These are phyloP conservation scores for Thraustotheca clavata DNA, from an alignment of 352 stramenopile genomes.

Conservation along the genomic window DNA sequence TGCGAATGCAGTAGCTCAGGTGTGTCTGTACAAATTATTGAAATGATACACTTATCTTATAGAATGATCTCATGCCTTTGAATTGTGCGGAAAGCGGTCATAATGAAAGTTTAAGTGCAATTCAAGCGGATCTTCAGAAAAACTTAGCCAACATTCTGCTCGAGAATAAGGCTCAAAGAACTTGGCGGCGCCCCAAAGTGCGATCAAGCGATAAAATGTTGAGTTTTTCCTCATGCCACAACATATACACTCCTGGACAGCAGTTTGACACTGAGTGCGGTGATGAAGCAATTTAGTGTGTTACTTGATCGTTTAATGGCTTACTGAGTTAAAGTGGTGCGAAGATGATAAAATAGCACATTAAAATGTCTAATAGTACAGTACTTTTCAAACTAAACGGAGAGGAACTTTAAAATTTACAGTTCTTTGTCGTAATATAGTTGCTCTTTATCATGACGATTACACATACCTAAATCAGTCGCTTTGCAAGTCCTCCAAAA, in stretches of 20 bases:
- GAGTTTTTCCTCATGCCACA: not conserved
- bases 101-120: not conserved
- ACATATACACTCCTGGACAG: not conserved
- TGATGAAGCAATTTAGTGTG: not conserved
- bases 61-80: conserved; percentile 67
- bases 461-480: no score
- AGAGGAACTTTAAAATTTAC: no score
- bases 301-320: not conserved
- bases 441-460: no score
- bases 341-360: no score
- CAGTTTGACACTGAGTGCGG: not conserved
- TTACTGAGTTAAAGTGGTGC: no score
- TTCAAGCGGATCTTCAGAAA: no score
- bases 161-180: not conserved
- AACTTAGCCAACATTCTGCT: not conserved
- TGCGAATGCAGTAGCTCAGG: conserved; percentile 57
- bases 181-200: not conserved
- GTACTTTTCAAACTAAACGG: no score
- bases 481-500: no score
- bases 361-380: no score
- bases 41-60: not conserved
- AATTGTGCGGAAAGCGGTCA: conserved; percentile 30
- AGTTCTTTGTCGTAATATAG: no score
- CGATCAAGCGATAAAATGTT: not conserved
- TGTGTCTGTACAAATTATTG: conserved; percentile 11